These are phyloP conservation scores for Saccharomyces hybrid DNA, from an alignment of 1,139 yeast genomes.

Conservation along the genomic window DNA sequence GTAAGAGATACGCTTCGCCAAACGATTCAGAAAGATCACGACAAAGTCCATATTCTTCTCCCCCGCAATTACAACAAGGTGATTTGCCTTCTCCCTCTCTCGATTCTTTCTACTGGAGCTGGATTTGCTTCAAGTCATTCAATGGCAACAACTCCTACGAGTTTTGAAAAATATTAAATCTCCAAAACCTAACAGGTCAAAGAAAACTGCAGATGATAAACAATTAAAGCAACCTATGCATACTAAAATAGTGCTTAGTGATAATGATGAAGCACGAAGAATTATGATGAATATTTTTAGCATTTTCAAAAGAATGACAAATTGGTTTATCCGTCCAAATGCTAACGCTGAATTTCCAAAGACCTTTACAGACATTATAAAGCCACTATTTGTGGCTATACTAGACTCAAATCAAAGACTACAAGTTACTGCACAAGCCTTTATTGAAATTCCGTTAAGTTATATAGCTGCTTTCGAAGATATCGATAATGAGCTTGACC, in stretches of 20 bases:
- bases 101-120: background rate
- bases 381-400: conserved; percentile 23
- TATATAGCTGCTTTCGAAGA: conserved; percentile 15
- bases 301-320: conserved; percentile 27
- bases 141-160: conserved; percentile 1
- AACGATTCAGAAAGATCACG: conserved; percentile 2
- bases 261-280: conserved; percentile 26
- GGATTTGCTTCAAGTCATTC: background rate
- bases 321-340: conserved; percentile 21
- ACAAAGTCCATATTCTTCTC: conserved; percentile 5
- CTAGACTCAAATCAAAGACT: conserved; percentile 16
- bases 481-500: conserved; percentile 4
- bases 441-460: conserved; percentile 16
- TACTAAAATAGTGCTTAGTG: conserved; percentile 3
- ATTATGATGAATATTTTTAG: conserved; percentile 28
- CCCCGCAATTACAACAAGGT: background rate
- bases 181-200: conserved; percentile 18
- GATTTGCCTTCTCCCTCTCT: background rate
- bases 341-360: conserved; percentile 10
- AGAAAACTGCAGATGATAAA: conserved; percentile 22
- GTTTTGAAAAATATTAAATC: conserved; percentile 14
- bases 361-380: conserved; percentile 18
- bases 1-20: conserved; percentile 2
- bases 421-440: conserved; percentile 15
- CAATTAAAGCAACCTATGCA: conserved; percentile 6